Evolutionary conservation across 2,329 filamentous ascomycete genomes (phyloP), one percentile per base, ranked within the genome.

Genomic region (Sporothrix protearum): DNA sequence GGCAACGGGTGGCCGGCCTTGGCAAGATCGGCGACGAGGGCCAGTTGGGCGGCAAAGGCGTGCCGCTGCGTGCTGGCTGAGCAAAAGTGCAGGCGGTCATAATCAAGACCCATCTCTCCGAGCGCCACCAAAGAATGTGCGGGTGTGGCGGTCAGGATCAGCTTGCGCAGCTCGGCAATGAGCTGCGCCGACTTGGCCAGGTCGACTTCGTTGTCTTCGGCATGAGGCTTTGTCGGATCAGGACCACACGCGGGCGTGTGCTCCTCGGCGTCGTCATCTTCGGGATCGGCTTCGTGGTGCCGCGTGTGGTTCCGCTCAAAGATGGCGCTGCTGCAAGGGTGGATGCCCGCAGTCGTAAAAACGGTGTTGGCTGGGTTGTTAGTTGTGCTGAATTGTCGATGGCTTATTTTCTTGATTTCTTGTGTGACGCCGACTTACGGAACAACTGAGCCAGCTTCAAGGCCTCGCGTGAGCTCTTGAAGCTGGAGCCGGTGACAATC

Each of bases 61-160:
- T 93, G 91, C 39, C 94, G 84, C 80, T 99, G 96, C 19, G 91
- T 87, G 30, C 90, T 89, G 77, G 90, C 92, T 51, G 90, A 88
- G 77, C 92, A 94, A 77, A 94, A 90, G 77, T 93, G 92, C 47
- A 99, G 83, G 1, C 96, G 89, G 82, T 99, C 96, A 79, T 98
- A 99, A 82, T 99, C 96, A 3, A 99, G 90, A 1, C 96, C 96
- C 74, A 99, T 93, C 81, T 99, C 96, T 66, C 96, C 96, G 79
- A 97, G 94, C 7, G 96, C 95, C 0, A 93, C 90, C 53, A 92
- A 85, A 80, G 79, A 66, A 80, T 79, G 76, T 6, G 80, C 79
- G 2, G 80, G 74, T 22, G 88, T 88, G 0, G 88, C 87, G 47
- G 88, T 81, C 1, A 86, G 78, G 3, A 94, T 88, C 2, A 97